Evolutionary conservation across 495 filamentous ascomycete species (phyloP), one percentile per base, ranked within the genome.

Genomic region (Bombardia bombarda): DNA sequence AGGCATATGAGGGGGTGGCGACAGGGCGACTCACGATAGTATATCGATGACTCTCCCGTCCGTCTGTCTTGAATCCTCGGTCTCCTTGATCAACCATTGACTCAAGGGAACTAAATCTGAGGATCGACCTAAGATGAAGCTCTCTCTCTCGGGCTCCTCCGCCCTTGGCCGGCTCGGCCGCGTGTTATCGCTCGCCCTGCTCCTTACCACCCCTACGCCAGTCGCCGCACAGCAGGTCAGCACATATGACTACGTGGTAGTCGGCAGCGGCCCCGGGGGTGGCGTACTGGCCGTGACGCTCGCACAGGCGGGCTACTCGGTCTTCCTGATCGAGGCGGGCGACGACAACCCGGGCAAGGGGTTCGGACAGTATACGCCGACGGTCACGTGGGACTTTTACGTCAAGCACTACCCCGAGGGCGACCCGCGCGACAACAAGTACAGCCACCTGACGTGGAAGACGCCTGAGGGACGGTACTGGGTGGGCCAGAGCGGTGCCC

Each of bases 241-340:
- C 19, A 37, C 35, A 7, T 65, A 65, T 34, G 61, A 65, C 50
- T 65, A 65, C 51, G 52, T 65, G n/a, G 57, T 65, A 7, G 46
- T 62, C 7, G 61, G 58, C 6, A 57, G 52, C 33, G 78, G 78
- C 10, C 70, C 78, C 8, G 78, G 78, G 12, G 78, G 78, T 19
- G 75, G 72, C 16, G 73, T 74, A 7, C 50, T 82, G 5, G 78
- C 77, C 2, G 64, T 66, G 22, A 69, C 72, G 32, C 67, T 81
- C 4, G 78, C 76, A n/a, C 67, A 69, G 25, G 73, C 72, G 10
- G 75, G 73, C 9, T 67, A 74, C 49, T 74, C 64, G 22, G 72
- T 74, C 1, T 66, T 81, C 5, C 49, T 82, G 2, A 58, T 81
- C 34, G 78, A 82, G 42, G 73, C 78, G 7, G 78, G 78, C 24